Evolutionary conservation across 176 grass and related monocot genomes (phyloP).

Genomic region (Cocos nucifera): DNA sequence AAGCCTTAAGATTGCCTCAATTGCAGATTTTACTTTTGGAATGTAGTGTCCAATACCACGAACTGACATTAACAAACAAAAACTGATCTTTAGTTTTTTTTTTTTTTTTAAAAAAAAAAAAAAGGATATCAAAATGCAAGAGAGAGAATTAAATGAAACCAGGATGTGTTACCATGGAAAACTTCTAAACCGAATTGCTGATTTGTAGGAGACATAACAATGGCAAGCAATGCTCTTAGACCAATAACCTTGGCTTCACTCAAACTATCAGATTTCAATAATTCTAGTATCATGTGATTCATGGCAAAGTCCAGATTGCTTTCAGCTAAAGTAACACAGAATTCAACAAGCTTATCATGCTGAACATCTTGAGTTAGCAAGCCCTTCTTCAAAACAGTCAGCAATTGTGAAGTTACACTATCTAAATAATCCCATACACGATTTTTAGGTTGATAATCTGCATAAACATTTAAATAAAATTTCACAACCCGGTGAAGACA

Average conservation of each 20-base stretch:
- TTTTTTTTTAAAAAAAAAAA: no score
- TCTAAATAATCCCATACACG: slow-evolving; percentile 89
- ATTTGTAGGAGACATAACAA: slow-evolving; percentile 84
- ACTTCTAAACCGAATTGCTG: slow-evolving; percentile 70
- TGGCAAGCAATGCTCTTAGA: slow-evolving; percentile 79
- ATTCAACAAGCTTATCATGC: slow-evolving; percentile 97
- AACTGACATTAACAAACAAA: slow-evolving; percentile 30
- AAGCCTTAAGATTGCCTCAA: slow-evolving; percentile 79
- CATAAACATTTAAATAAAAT: slow-evolving; percentile 96
- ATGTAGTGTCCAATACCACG: slow-evolving; percentile 67
- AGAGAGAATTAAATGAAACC: background rate
- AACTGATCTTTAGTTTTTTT: no score
- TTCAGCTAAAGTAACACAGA: slow-evolving; percentile 86
- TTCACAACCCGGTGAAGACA: slow-evolving; percentile 94
- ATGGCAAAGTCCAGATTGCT: slow-evolving; percentile 90
- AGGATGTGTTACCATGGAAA: slow-evolving; percentile 47
- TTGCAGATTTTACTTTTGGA: slow-evolving; percentile 88
- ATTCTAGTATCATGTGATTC: slow-evolving; percentile 97
- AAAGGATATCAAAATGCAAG: background rate
- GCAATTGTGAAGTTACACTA: slow-evolving; percentile 90
- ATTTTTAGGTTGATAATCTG: slow-evolving; percentile 66
- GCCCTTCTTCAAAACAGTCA: slow-evolving; percentile 81
- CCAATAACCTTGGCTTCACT: slow-evolving; percentile 99
- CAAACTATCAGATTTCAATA: slow-evolving; percentile 77
- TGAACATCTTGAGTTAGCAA: slow-evolving; percentile 90